Conservation (phyloP, 345 rosid species). For the Populus nigra region DNA sequence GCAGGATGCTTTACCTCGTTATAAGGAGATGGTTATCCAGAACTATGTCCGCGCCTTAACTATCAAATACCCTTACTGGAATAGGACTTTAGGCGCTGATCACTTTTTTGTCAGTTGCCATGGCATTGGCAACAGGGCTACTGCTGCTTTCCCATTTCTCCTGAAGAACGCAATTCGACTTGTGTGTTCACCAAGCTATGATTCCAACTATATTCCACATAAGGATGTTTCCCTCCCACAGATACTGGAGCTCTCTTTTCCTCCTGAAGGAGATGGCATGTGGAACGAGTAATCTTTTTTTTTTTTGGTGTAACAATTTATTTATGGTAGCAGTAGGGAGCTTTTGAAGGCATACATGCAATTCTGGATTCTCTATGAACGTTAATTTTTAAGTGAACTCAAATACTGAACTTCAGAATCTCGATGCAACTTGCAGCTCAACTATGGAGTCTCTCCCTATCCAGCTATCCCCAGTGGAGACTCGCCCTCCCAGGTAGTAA, state of each 20-base stretch:
- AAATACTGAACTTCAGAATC: not conserved
- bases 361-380: not conserved
- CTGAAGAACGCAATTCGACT: constrained; percentile 89
- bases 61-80: constrained; percentile 86
- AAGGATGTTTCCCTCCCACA: constrained; percentile 97
- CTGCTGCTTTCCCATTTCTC: constrained; percentile 72
- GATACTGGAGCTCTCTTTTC: constrained; percentile 85
- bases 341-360: not conserved
- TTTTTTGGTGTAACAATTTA: not conserved
- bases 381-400: not conserved
- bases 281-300: constrained; percentile 57
- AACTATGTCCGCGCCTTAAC: constrained; percentile 66
- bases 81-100: constrained; percentile 93
- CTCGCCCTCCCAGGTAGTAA: not conserved
- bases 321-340: not conserved
- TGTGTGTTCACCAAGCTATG: constrained; percentile 96
- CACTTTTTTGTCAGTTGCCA: constrained; percentile 98
- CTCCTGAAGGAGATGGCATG: constrained; percentile 82
- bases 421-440: not conserved
- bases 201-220: constrained; percentile 91
- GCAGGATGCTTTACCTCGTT: not conserved
- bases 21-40: constrained; percentile 43
- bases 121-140: constrained; percentile 92
- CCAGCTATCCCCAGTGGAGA: not conserved
- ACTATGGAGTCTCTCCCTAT: not conserved